Evolutionary conservation across 2,329 filamentous ascomycete genomes (phyloP), one percentile per base, ranked within the genome.

Genomic region (Rhynchosporium graminicola): DNA sequence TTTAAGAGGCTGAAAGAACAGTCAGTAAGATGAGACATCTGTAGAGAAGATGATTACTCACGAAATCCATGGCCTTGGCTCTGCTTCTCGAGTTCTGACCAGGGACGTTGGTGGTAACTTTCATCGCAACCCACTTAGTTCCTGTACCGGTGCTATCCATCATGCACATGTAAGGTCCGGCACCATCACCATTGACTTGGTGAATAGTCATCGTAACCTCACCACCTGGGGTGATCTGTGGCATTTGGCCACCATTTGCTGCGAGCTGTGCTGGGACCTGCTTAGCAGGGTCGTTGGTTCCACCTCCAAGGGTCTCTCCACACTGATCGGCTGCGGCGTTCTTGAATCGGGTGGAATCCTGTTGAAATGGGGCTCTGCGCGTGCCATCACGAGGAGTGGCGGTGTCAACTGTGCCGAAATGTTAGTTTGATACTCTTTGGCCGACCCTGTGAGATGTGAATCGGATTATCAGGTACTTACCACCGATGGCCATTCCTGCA

Each of bases 131-230:
- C 82, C 83, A 87, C 66, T 77, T 72, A 54, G 77, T 72, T n/a
- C 80, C 85, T 3, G 84, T 84, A 57, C 79, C 86, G 63, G 85
- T 84, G 60, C 78, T 74, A 70, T 87, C 86, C 72, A 88, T 85
- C 81, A 84, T 85, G 77, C 85, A 88, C 4, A 77, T 80, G 75
- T 87, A 88, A 1, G 86, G 85, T 10, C 66, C 86, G 61, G 82
- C 86, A 61, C 86, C 86, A 68, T 88, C 86, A 45, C 78, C 78
- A 75, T 88, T 89, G 73, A 89, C 84, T 73, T 88, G 85, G 75
- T 88, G 86, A 7, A 88, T 77, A 2, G 84, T 88, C 81, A 88
- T 87, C 70, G 76, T 77, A 62, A 88, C 69, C 64, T 78, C 68
- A 52, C 86, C 86, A 57, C 85, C 85, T 0, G 77, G 69, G 4